Evolutionary conservation across 2,329 filamentous ascomycete genomes (phyloP).

Genomic region (Sporothrix dimorphospora): DNA sequence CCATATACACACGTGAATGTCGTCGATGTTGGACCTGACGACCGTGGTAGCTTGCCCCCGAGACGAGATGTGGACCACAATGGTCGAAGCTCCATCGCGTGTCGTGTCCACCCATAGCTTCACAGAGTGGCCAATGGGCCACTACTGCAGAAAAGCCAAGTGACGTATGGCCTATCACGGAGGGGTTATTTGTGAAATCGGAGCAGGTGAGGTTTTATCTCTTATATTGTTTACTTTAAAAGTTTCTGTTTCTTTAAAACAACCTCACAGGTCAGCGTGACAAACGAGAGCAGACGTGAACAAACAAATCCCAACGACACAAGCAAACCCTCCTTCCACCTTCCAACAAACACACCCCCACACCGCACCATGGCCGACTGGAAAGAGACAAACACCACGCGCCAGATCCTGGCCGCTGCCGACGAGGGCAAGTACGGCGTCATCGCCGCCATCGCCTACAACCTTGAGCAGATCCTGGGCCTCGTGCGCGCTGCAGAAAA

Average conservation of each 20-base stretch:
- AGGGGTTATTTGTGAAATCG: neutral
- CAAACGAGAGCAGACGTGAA: neutral
- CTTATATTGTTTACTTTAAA: no score
- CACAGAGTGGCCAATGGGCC: neutral
- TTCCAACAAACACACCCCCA: neutral
- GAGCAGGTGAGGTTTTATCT: neutral
- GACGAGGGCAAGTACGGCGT: conserved; percentile 28
- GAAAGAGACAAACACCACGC: neutral
- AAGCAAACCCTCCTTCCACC: neutral
- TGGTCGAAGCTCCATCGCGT: neutral
- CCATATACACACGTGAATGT: no score
- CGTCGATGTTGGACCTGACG: neutral
- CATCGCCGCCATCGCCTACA: conserved; percentile 55
- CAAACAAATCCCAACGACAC: neutral
- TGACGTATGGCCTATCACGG: neutral
- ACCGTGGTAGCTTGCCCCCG: neutral
- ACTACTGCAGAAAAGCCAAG: neutral
- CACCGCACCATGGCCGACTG: neutral
- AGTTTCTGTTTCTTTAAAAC: no score
- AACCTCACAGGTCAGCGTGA: neutral
- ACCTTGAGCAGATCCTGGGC: conserved; percentile 71
- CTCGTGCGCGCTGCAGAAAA: conserved; percentile 69
- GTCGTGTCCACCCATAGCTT: neutral
- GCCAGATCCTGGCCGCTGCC: conserved; percentile 28
- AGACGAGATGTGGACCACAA: conserved; percentile 7